Evolutionary conservation across 208 protist genomes (phyloP).

Genomic region (Angomonas deanei): DNA sequence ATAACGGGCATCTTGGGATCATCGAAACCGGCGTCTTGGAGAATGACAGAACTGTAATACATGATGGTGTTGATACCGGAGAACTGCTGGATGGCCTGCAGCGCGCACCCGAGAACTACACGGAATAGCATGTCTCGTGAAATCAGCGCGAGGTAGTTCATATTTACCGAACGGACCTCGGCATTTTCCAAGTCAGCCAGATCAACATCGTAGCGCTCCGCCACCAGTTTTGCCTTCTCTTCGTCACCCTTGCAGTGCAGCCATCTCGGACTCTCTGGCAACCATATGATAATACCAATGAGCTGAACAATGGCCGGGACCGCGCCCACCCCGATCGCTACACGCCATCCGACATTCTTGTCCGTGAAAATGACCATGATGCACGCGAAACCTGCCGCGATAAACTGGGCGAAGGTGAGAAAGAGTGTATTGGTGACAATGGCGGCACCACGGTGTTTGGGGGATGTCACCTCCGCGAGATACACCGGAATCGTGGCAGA

Average conservation of each 20-base stretch:
- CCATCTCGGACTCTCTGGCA: constrained; percentile 88
- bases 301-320: constrained; percentile 78
- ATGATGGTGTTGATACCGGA: constrained; percentile 92
- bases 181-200: constrained; percentile 41
- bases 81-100: constrained; percentile 91
- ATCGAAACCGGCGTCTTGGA: constrained; percentile 75
- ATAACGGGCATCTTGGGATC: constrained; percentile 74
- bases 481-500: constrained; percentile 90
- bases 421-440: constrained; percentile 90
- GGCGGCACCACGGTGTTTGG: constrained; percentile 65
- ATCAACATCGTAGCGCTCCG: constrained; percentile 56
- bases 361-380: constrained; percentile 67
- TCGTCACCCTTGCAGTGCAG: constrained; percentile 45
- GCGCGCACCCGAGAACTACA: constrained; percentile 67
- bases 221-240: constrained; percentile 41
- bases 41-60: constrained; percentile 91
- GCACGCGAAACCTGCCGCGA: constrained; percentile 65
- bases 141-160: constrained; percentile 55
- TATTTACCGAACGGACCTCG: constrained; percentile 30
- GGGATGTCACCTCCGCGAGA: constrained; percentile 81
- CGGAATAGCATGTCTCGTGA: constrained; percentile 53
- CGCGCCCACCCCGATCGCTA: constrained; percentile 79
- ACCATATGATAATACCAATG: constrained; percentile 65
- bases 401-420: constrained; percentile 80
- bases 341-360: constrained; percentile 83